Evolutionary conservation across 345 rosid genomes (phyloP).

Genomic region (Pistacia integerrima): DNA sequence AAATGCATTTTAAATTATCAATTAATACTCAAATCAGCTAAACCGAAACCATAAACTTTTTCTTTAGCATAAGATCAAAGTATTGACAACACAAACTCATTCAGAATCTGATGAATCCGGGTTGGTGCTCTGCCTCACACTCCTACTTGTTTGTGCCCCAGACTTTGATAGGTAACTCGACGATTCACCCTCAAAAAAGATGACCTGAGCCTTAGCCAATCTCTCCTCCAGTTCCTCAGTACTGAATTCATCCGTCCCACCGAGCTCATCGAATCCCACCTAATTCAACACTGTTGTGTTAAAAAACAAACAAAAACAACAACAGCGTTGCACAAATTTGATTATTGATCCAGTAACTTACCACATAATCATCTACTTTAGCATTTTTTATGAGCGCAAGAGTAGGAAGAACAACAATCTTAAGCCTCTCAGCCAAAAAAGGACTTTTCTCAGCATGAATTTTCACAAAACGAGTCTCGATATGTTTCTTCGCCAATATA

Average conservation of each 20-base stretch:
- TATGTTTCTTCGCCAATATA: slow-evolving; percentile 82
- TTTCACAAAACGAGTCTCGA: slow-evolving; percentile 94
- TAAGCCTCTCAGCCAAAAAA: slow-evolving; percentile 88
- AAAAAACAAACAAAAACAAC: not conserved
- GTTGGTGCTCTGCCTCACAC: slow-evolving; percentile 66
- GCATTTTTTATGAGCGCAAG: slow-evolving; percentile 93
- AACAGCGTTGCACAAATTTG: not conserved
- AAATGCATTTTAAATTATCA: slow-evolving; percentile 4
- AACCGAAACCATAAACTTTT: not conserved
- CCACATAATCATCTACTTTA: slow-evolving; percentile 98
- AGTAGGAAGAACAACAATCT: slow-evolving; percentile 91
- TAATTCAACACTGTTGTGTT: slow-evolving; percentile 12
- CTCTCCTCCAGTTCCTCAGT: slow-evolving; percentile 94
- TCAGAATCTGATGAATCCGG: slow-evolving; percentile 70
- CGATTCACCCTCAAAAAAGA: slow-evolving; percentile 81
- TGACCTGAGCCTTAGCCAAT: slow-evolving; percentile 82
- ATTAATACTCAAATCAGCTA: not conserved
- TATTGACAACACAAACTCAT: slow-evolving; percentile 7
- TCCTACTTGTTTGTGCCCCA: slow-evolving; percentile 53
- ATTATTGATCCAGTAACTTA: slow-evolving; percentile 24
- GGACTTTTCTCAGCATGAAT: slow-evolving; percentile 99
- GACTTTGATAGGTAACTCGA: slow-evolving; percentile 46
- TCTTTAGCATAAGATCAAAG: not conserved
- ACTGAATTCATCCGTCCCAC: slow-evolving; percentile 92
- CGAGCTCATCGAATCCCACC: slow-evolving; percentile 97